Evolutionary conservation across 2,329 filamentous ascomycete genomes (phyloP).

Genomic region (Exophiala lecanii-corni): DNA sequence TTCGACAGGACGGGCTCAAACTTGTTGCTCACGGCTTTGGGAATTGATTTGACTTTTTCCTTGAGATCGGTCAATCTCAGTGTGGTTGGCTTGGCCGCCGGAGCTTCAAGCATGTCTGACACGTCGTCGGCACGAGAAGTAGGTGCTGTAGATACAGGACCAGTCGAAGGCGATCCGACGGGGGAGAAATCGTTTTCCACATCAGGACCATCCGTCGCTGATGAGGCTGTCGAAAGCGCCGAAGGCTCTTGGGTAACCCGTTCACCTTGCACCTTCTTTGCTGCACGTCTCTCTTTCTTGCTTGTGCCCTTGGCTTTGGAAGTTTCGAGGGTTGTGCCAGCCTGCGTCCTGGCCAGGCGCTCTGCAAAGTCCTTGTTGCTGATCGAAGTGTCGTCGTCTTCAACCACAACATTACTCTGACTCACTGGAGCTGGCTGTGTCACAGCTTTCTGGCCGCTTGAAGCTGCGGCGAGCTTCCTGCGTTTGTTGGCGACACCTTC

Average conservation of each 20-base stretch:
- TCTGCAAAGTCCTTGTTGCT: conserved; percentile 73
- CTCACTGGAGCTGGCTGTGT: conserved; percentile 27
- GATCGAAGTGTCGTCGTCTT: conserved; percentile 53
- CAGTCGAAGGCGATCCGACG: conserved; percentile 56
- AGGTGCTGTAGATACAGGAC: conserved; percentile 32
- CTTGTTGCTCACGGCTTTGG: conserved; percentile 55
- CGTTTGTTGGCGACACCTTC: conserved; percentile 34
- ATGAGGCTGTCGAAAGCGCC: conserved; percentile 56
- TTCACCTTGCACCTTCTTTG: conserved; percentile 45
- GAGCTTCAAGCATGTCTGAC: conserved; percentile 84
- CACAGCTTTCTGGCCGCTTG: conserved; percentile 30
- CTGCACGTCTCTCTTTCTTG: conserved; percentile 41
- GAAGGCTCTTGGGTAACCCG: conserved; percentile 41
- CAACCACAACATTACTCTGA: conserved; percentile 26
- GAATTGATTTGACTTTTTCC: conserved; percentile 53
- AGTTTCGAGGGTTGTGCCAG: conserved; percentile 57
- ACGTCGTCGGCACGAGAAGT: conserved; percentile 64
- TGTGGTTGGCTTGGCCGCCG: conserved; percentile 63
- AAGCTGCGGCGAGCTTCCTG: conserved; percentile 33
- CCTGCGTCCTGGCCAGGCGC: conserved; percentile 65
- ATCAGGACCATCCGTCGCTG: conserved; percentile 63
- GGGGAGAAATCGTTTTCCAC: conserved; percentile 77
- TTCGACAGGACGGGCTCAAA: conserved; percentile 73
- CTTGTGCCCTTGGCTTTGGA: conserved; percentile 27
- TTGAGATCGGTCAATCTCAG: conserved; percentile 70